A percentile compares a stretch with the other conserved stretches of the same genome.
Conservation (phyloP, 768 basidiomycete genomes). For the Podaxis sp. region DNA sequence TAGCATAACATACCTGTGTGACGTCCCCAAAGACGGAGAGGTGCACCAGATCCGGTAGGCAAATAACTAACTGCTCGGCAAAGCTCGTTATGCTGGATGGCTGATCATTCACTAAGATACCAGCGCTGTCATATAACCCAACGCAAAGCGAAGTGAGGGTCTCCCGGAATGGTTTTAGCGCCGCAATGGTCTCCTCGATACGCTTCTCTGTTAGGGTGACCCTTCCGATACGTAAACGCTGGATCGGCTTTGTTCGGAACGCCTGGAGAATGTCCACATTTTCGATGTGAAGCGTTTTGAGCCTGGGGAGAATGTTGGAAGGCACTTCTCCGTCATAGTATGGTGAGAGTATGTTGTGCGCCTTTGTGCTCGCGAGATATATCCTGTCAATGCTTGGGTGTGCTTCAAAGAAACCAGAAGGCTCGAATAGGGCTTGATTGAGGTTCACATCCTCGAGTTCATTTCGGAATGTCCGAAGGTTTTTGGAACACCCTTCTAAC, state of each 20-base stretch:
- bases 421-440: not conserved
- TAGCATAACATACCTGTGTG: not conserved
- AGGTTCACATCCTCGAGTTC: not conserved
- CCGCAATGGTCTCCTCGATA: not conserved
- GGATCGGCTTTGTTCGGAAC: conserved; percentile 5
- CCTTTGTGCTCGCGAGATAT: not conserved
- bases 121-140: not conserved
- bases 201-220: not conserved
- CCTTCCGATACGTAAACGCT: not conserved
- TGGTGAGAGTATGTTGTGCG: not conserved
- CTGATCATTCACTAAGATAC: not conserved
- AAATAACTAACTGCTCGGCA: not conserved
- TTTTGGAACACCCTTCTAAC: not conserved
- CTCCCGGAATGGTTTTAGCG: not conserved
- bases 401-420: not conserved
- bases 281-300: not conserved
- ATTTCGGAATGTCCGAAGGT: not conserved
- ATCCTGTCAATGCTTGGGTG: not conserved
- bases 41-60: not conserved
- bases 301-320: not conserved
- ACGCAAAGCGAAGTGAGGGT: not conserved
- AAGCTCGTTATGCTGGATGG: not conserved
- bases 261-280: not conserved
- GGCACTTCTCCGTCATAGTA: not conserved
- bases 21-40: not conserved